These are phyloP conservation scores for Diutina ranongensis DNA, from an alignment of 1,139 yeast species.

Conservation along the genomic window DNA sequence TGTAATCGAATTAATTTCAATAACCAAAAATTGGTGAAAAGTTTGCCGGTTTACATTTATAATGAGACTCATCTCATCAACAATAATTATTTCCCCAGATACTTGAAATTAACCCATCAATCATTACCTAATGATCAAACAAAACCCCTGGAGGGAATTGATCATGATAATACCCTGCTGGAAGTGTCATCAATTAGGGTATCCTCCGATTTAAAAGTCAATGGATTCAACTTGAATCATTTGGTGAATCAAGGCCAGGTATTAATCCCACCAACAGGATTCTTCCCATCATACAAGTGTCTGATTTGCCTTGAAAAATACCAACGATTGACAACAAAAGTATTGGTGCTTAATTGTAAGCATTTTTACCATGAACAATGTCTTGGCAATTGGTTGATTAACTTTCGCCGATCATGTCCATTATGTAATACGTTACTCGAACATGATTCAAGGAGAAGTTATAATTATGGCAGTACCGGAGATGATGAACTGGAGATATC, in stretches of 20 bases:
- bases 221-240: neutral
- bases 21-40: constrained; percentile 25
- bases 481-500: neutral
- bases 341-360: constrained; percentile 31
- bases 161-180: too few relatives aligned
- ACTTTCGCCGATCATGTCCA: constrained; percentile 34
- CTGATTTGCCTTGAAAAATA: constrained; percentile 35
- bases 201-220: neutral
- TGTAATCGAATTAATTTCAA: constrained; percentile 18
- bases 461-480: neutral
- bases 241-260: constrained; percentile 9
- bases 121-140: too few relatives aligned
- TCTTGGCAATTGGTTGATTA: constrained; percentile 35
- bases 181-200: neutral
- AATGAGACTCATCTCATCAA: constrained; percentile 26
- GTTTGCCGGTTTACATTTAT: constrained; percentile 29
- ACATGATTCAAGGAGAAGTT: neutral
- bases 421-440: constrained; percentile 22
- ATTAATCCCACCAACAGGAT: constrained; percentile 24
- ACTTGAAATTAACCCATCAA: constrained; percentile 12
- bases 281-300: constrained; percentile 31
- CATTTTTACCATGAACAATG: constrained; percentile 35
- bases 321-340: constrained; percentile 25
- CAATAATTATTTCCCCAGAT: constrained; percentile 17
- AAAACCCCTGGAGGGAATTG: too few relatives aligned